Percentiles rank a stretch among this genome's conserved stretches.
These are phyloP conservation scores for Buddleja alternifolia DNA, from an alignment of 257 asterid genomes.

Conservation along the genomic window DNA sequence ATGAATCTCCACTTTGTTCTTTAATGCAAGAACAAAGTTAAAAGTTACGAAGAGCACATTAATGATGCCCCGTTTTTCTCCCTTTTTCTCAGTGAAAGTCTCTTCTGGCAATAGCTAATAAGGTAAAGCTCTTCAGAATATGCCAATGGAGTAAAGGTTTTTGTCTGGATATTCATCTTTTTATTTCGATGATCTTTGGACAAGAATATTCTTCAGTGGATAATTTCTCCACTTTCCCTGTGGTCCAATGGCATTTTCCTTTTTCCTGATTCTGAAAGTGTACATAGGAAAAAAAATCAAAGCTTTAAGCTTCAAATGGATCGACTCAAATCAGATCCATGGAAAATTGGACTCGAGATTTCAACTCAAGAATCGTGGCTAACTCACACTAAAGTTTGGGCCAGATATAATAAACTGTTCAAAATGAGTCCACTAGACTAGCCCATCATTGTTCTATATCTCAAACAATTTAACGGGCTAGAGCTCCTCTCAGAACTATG, in stretches of 20 bases:
- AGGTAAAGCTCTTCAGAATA: slow-evolving; percentile 31
- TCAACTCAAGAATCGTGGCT: slow-evolving; percentile 13
- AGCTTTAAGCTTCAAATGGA: slow-evolving; percentile 9
- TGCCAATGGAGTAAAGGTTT: slow-evolving; percentile 24
- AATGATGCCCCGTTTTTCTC: background rate
- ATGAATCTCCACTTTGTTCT: slow-evolving; percentile 12
- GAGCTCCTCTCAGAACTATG: background rate
- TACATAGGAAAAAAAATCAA: background rate
- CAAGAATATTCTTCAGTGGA: slow-evolving; percentile 36
- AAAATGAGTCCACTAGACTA: background rate
- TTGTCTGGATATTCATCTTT: slow-evolving; percentile 41
- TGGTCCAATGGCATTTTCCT: slow-evolving; percentile 29
- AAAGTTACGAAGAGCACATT: background rate
- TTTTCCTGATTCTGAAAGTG: slow-evolving; percentile 22
- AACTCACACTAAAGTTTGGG: background rate
- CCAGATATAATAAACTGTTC: background rate
- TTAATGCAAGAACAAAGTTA: slow-evolving; percentile 16
- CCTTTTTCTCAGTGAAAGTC: slow-evolving; percentile 18
- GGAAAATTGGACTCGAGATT: background rate
- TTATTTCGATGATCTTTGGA: background rate
- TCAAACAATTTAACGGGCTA: background rate
- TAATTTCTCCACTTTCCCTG: slow-evolving; percentile 28
- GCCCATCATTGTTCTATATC: slow-evolving; percentile 3
- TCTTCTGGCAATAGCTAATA: slow-evolving; percentile 28
- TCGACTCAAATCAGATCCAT: background rate